A percentile compares a stretch with the other conserved stretches of the same genome.
These are phyloP conservation scores for Xylariales sp. DNA, from an alignment of 2,329 filamentous ascomycete genomes.

Conservation along the genomic window DNA sequence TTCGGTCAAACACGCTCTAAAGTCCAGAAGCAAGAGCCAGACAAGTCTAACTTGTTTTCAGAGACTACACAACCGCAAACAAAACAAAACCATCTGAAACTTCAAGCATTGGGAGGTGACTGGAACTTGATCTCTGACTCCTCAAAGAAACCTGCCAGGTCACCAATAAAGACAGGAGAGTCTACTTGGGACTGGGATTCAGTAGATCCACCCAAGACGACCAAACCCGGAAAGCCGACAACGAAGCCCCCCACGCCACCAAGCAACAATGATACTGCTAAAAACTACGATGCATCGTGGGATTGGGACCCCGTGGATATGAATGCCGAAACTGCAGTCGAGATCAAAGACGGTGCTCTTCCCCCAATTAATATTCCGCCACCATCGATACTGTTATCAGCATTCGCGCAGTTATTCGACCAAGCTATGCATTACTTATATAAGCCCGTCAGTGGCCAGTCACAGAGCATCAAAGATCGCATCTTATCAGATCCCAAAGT, in stretches of 20 bases:
- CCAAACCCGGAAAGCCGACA: neutral
- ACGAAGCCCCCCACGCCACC: constrained; percentile 23
- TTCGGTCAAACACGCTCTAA: constrained; percentile 62
- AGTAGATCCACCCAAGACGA: constrained; percentile 36
- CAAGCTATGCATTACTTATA: constrained; percentile 74
- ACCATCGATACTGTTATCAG: constrained; percentile 81
- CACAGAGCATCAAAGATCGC: constrained; percentile 68
- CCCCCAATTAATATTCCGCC: constrained; percentile 91
- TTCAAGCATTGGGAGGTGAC: constrained; percentile 53
- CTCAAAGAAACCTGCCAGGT: constrained; percentile 44
- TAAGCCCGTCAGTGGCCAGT: constrained; percentile 70
- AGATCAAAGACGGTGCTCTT: constrained; percentile 51
- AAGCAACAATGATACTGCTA: constrained; percentile 5
- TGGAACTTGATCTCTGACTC: constrained; percentile 66
- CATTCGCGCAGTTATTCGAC: constrained; percentile 78
- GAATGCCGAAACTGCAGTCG: constrained; percentile 41
- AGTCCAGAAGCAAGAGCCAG: constrained; percentile 49
- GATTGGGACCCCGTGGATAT: constrained; percentile 61
- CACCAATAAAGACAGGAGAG: constrained; percentile 37
- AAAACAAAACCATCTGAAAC: constrained; percentile 32
- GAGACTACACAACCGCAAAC: constrained; percentile 61
- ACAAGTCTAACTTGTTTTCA: constrained; percentile 53
- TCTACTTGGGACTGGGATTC: constrained; percentile 49
- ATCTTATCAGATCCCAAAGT: constrained; percentile 73
- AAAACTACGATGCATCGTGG: constrained; percentile 54